These are phyloP conservation scores for Laguncularia racemosa DNA, from an alignment of 345 rosid genomes.

Conservation along the genomic window DNA sequence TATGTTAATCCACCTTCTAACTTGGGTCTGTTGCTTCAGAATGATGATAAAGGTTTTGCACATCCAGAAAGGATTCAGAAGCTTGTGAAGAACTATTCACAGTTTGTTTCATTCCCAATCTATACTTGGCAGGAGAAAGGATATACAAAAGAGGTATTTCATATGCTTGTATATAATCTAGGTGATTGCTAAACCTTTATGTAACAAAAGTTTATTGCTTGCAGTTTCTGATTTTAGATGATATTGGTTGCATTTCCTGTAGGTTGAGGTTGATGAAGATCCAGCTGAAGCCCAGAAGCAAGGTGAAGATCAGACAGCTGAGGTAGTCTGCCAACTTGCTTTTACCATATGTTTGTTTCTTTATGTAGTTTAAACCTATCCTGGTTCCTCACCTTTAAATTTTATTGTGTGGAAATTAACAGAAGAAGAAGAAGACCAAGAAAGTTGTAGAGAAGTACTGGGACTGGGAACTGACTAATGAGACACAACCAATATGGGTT, in stretches of 20 bases:
- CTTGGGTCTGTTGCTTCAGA: slow-evolving; percentile 21
- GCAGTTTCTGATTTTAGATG: not conserved
- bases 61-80: slow-evolving; percentile 85
- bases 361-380: not conserved
- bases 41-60: slow-evolving; percentile 82
- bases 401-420: slow-evolving; percentile 4
- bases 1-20: not conserved
- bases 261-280: slow-evolving; percentile 98
- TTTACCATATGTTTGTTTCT: no score
- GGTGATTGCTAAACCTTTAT: no score
- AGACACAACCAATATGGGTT: slow-evolving; percentile 98
- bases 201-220: not conserved
- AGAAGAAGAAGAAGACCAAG: slow-evolving; percentile 93
- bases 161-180: no score
- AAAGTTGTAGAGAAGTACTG: slow-evolving; percentile 88
- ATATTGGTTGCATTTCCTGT: slow-evolving; percentile 3
- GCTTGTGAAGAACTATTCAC: slow-evolving; percentile 95
- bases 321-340: slow-evolving; percentile 28
- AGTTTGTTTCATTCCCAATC: slow-evolving; percentile 97
- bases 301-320: slow-evolving; percentile 41
- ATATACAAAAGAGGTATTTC: slow-evolving; percentile 77
- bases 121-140: slow-evolving; percentile 99
- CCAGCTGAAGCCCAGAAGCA: slow-evolving; percentile 66
- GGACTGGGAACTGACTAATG: slow-evolving; percentile 97
- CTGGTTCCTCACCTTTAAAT: not conserved